Evolutionary conservation across 768 basidiomycete species (phyloP), one percentile per base, ranked within the genome.

Genomic region (Melanogaster broomeanus): DNA sequence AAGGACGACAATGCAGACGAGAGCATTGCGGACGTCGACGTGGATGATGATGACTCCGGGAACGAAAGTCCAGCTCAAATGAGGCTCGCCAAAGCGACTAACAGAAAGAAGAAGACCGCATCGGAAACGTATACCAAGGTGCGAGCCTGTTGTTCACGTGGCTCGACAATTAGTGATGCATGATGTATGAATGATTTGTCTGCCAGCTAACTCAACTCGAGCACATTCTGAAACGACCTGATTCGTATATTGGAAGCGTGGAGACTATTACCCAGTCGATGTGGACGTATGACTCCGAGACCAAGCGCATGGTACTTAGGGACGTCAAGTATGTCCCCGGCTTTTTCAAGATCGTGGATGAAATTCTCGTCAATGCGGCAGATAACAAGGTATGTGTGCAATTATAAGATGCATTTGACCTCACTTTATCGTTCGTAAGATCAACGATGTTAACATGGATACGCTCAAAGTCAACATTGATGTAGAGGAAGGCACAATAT

Each of bases 271-370:
- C 84, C 0, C 89, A 95, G 65, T 60, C 72, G 24, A 93, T 98
- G 85, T 99, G 97, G 97, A 92, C 93, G 2, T 96, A 86, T 66
- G 93, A 98, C 67, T 76, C 82, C 1, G 86, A 85, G 31, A 82
- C 74, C 34, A 94, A 93, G 63, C 86, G 85, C 25, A 93, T 99
- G 87, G 83, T 83, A 1, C 71, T 84, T 61, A 80, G 87, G 62
- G 93, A 85, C 42, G 89, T 88, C 56, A 90, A 84, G 61, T 99
- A 88, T 64, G 95, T 98, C 2, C 97, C 97, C 0, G 97, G 95
- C 47, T 96, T 99, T 70, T 94, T 95, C 82, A 99, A 99, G 79
- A 99, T 99, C 62, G 88, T 99, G 13, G 97, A 99, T 63, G 97
- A 99, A 74, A 99, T 99, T 63, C 77, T 99, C 3, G 97, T 99